Percentiles rank a stretch among this genome's conserved stretches.
Evolutionary conservation across 371 early-diverging fungal species (phyloP).

Genomic region (Furculomyces boomerangus): DNA sequence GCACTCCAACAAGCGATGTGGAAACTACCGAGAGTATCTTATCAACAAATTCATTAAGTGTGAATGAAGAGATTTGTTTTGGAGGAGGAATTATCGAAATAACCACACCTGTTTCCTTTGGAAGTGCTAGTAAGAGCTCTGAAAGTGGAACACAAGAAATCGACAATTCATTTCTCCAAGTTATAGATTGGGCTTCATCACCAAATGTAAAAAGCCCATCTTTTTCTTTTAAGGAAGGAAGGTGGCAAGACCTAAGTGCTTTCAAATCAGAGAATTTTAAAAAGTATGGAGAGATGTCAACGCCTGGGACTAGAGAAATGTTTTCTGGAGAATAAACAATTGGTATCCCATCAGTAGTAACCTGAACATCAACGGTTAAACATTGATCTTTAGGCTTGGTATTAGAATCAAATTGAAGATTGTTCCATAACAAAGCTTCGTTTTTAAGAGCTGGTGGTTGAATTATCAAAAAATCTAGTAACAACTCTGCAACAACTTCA

Average conservation of each 20-base stretch:
- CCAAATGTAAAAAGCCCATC: neutral
- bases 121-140: neutral
- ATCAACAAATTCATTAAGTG: neutral
- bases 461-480: constrained; percentile 65
- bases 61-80: neutral
- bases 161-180: neutral
- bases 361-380: constrained; percentile 51
- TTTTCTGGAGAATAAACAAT: constrained; percentile 55
- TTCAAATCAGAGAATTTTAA: neutral
- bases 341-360: constrained; percentile 75
- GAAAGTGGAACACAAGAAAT: neutral
- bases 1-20: neutral
- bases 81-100: neutral
- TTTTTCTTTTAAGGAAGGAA: neutral
- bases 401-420: constrained; percentile 1
- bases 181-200: neutral
- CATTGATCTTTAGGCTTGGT: constrained; percentile 1
- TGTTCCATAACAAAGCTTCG: neutral
- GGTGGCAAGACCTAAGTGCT: neutral
- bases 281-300: neutral
- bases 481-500: constrained; percentile 73
- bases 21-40: neutral
- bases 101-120: neutral
- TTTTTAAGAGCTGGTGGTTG: constrained; percentile 11
- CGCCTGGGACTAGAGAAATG: constrained; percentile 1